These are phyloP conservation scores for Phytopythium aichiense DNA, from an alignment of 352 stramenopile genomes.

Conservation along the genomic window DNA sequence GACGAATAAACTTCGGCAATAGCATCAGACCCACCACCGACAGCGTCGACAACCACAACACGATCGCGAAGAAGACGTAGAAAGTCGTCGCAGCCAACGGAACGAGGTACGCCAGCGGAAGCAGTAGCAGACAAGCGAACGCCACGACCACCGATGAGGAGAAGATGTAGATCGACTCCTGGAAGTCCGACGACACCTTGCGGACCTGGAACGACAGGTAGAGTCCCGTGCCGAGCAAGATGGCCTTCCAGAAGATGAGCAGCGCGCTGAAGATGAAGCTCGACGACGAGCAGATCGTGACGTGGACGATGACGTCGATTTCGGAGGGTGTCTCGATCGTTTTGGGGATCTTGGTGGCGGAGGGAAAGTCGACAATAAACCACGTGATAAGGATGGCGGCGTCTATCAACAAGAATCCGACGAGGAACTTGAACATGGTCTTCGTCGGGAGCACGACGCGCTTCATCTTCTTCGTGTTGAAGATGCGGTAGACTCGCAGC, in stretches of 20 bases:
- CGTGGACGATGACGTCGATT: not conserved
- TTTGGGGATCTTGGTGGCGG: constrained; percentile 11
- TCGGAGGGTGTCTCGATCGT: not conserved
- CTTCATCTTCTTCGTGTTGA: constrained; percentile 15
- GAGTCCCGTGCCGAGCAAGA: constrained; percentile 17
- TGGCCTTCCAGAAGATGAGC: constrained; percentile 21
- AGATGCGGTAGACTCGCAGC: constrained; percentile 25
- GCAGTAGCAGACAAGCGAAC: constrained; percentile 13
- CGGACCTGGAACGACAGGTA: constrained; percentile 26
- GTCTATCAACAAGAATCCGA: constrained; percentile 12
- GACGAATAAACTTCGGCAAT: constrained; percentile 9
- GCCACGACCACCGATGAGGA: constrained; percentile 17
- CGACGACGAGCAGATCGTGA: constrained; percentile 10
- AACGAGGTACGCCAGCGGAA: constrained; percentile 24
- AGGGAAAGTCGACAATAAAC: constrained; percentile 7
- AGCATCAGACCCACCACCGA: constrained; percentile 13
- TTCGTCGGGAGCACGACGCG: constrained; percentile 8
- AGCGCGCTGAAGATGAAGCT: constrained; percentile 19
- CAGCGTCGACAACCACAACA: constrained; percentile 5
- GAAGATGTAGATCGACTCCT: constrained; percentile 30
- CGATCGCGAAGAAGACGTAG: constrained; percentile 12
- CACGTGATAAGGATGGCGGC: constrained; percentile 7
- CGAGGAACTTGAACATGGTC: constrained; percentile 16
- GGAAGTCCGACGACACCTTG: constrained; percentile 25
- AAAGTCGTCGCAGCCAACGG: constrained; percentile 8